Base-by-base conservation (phyloP, 306 rosid species). In the Arachis stenosperma region DNA sequence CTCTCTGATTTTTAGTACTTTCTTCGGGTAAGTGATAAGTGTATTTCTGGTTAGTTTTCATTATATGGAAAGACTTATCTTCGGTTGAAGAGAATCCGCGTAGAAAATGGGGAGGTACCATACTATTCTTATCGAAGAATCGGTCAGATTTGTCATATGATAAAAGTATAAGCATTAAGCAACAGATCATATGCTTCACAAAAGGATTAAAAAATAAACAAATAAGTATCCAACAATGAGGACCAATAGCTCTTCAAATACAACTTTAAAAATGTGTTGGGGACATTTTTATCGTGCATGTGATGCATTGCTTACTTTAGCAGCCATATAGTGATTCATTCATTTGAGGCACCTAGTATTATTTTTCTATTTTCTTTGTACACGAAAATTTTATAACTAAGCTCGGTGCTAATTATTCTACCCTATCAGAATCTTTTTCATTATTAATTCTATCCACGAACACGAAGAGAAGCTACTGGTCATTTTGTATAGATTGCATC, bases 61-160 rank as follows among this genome's bases (percentile, higher is more conserved):
- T 68, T 58, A 69, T 29, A 11, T 33, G 4, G 37, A 5, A 42
- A 50, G 70, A 79, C 73, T 83, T 54, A 72, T 75, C 70, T 78
- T 82, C 78, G 76, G 80, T 81, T 81, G 85, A 75, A 78, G 66
- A 48, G 33, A 70, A 80, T 85, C 75, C 56, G 48, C 73, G 70
- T 29, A 61, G 53, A 56, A 22, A 22, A 56, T 67, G 59, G 46
- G 77, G 67, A 58, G 84, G 54, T 54, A 55, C 81, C 70, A 39
- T 77, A 50, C 65, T 63, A 79, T 79, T 75, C 79, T 71, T 74
- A 81, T 76, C 50, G 71, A 89, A 85, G 92, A 89, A 87, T 84
- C 80, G 36, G 84, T 85, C 88, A 81, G 86, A 81, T 46, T 76
- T 66, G 48, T 63, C 67, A 47, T 71, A 14, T 66, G 81, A 75